Evolutionary conservation across 2,329 filamentous ascomycete species (phyloP).

Genomic region (Cercospora sp.): DNA sequence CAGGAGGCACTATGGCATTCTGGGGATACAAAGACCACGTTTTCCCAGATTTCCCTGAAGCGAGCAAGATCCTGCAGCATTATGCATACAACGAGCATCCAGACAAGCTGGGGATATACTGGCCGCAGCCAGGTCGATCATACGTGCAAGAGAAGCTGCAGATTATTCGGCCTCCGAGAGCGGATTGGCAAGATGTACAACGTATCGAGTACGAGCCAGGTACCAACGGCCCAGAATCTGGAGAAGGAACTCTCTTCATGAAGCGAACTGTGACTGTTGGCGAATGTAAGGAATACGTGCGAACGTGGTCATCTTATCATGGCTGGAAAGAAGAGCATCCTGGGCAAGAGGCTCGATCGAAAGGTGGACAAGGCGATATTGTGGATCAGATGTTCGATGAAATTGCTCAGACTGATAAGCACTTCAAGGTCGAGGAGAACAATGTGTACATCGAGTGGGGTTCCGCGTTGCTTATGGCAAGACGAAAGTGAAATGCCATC

Average conservation of each 20-base stretch:
- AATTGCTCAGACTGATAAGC: slow-evolving; percentile 54
- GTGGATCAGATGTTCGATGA: slow-evolving; percentile 63
- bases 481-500: slow-evolving; percentile 37
- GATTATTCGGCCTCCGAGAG: slow-evolving; percentile 54
- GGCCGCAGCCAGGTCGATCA: slow-evolving; percentile 61
- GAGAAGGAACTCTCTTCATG: slow-evolving; percentile 52
- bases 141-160: slow-evolving; percentile 55
- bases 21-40: slow-evolving; percentile 68
- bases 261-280: slow-evolving; percentile 56
- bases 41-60: slow-evolving; percentile 54
- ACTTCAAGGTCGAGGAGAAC: slow-evolving; percentile 53
- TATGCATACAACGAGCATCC: slow-evolving; percentile 56
- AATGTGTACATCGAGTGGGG: slow-evolving; percentile 63
- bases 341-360: slow-evolving; percentile 49
- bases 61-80: slow-evolving; percentile 55
- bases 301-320: slow-evolving; percentile 61
- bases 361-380: slow-evolving; percentile 61
- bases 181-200: slow-evolving; percentile 55
- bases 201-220: slow-evolving; percentile 61
- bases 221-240: slow-evolving; percentile 42
- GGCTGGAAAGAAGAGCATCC: slow-evolving; percentile 60
- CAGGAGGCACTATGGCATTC: slow-evolving; percentile 61
- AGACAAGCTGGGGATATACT: slow-evolving; percentile 57
- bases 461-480: slow-evolving; percentile 59
- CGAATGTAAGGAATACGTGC: slow-evolving; percentile 60